Conservation (phyloP, 495 filamentous ascomycete species). For the Saxispiralis lemnorum region DNA sequence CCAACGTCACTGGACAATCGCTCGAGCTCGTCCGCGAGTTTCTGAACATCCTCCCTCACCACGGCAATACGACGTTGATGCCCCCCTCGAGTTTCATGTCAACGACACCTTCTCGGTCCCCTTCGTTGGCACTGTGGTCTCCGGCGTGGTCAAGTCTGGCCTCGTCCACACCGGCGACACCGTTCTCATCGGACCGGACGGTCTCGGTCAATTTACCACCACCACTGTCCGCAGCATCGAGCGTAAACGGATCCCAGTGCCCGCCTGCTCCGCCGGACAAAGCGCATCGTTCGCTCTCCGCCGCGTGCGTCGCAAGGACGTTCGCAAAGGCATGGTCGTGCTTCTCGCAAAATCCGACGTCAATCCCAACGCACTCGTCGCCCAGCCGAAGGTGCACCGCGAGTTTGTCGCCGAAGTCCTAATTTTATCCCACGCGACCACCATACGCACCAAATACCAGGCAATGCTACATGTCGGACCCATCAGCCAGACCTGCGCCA, state of each 20-base stretch:
- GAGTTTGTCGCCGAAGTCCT: slow-evolving; percentile 94
- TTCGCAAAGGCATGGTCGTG: slow-evolving; percentile 96
- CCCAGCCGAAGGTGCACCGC: slow-evolving; percentile 57
- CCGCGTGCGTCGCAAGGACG: slow-evolving; percentile 73
- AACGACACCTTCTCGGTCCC: slow-evolving; percentile 99
- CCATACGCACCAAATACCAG: slow-evolving; percentile 93
- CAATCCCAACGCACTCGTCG: slow-evolving; percentile 12
- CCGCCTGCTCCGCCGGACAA: slow-evolving; percentile 78
- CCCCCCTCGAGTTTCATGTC: slow-evolving; percentile 84
- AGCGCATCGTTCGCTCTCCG: slow-evolving; percentile 83
- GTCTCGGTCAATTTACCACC: slow-evolving; percentile 74
- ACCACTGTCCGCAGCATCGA: slow-evolving; percentile 88
- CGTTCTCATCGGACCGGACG: slow-evolving; percentile 80
- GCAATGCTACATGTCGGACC: slow-evolving; percentile 97
- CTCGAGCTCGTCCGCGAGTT: slow-evolving; percentile 71
- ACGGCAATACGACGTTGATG: slow-evolving; percentile 76
- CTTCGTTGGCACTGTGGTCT: slow-evolving; percentile 90
- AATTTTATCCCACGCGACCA: slow-evolving; percentile 92
- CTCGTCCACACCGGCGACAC: slow-evolving; percentile 82
- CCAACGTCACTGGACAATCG: slow-evolving; percentile 85
- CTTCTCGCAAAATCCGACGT: slow-evolving; percentile 57
- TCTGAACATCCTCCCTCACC: slow-evolving; percentile 86
- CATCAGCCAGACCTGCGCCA: slow-evolving; percentile 86
- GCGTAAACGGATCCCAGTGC: slow-evolving; percentile 80
- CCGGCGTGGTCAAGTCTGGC: slow-evolving; percentile 74